Base-by-base conservation (phyloP, 2,329 filamentous ascomycete genomes). In the Thelonectria discophora region DNA sequence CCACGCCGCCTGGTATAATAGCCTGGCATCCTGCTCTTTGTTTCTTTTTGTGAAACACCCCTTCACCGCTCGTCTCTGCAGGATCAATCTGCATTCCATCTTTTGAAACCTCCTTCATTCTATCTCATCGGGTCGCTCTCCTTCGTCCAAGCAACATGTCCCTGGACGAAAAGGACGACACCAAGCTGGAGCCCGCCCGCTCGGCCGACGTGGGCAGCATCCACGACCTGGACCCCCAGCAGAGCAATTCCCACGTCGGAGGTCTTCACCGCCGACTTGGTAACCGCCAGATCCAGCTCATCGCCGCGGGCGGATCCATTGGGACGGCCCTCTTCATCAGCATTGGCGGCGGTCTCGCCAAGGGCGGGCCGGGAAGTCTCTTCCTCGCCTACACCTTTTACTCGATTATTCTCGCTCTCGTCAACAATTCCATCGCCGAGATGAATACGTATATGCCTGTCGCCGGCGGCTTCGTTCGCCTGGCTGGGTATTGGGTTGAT, bases 361-460 rank as follows among this genome's bases (percentile, higher is more conserved):
- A 56, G 18, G 58, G 58, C 21, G 52, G 53, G 21, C 52, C 58
- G 7, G 58, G 24, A 2, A 61, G 42, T 32, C 58, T 61, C 24
- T 40, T 61, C 8, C 11, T 56, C 2, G 43, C 49, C 9, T 56
- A 39, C 17, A 18, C 43, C 15, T 21, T 61, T 15, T 55, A 61
- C 18, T 43, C 52, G 5, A 6, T 50, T 18, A 40, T 60, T n/a
- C 40, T 60, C n/a, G 46, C 21, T 7, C 52, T 60, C 3, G 47
- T 61, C 17, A 61, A 56, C 24, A 61, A 61, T 21, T 55, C 58
- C 5, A 46, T 53, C 5, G 81, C 80, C 43, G 82, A 84, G 69
- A 83, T 84, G 81, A 78, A 81, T 18, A 82, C 78, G 24, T 83
- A 80, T 63, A 68, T 81, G 27, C 81, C 81, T 12, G 78, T 83